phyloP scores from a whole-genome alignment of 2,329 filamentous ascomycete genomes.

The Coniochaeta sp. region DNA sequence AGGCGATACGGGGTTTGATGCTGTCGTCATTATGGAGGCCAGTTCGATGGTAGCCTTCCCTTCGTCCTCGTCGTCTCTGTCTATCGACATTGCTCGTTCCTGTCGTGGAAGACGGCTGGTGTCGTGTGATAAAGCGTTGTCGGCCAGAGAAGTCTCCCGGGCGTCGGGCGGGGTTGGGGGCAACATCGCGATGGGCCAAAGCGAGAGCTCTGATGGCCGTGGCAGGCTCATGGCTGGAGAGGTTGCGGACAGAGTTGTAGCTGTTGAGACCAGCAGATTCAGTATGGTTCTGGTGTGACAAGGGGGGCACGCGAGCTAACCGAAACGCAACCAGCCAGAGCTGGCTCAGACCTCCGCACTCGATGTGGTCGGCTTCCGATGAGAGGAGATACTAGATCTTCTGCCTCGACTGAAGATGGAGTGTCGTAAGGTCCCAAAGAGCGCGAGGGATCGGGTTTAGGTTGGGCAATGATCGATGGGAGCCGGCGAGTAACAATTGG shows the following conservation, averaged over 20 bases:
- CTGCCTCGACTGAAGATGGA: no score
- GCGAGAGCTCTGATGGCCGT: not conserved
- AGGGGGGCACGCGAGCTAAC: not conserved
- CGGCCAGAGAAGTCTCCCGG: slow-evolving; percentile 14
- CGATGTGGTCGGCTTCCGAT: no score
- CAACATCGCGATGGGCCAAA: slow-evolving; percentile 13
- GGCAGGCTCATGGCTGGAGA: not conserved
- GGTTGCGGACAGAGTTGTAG: not conserved
- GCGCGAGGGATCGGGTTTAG: not conserved
- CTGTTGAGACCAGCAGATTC: not conserved
- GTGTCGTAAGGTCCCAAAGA: not conserved
- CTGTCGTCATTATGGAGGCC: slow-evolving; percentile 36
- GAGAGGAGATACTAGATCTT: no score
- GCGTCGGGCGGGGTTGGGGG: slow-evolving; percentile 11
- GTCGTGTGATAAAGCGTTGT: slow-evolving; percentile 18
- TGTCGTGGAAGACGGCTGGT: slow-evolving; percentile 16
- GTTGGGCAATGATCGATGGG: not conserved
- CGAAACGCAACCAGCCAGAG: not conserved
- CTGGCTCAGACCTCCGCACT: not conserved
- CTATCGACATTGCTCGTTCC: slow-evolving; percentile 17
- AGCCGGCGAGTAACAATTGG: not conserved
- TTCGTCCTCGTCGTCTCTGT: slow-evolving; percentile 22
- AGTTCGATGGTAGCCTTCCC: slow-evolving; percentile 33
- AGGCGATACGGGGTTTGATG: slow-evolving; percentile 49
- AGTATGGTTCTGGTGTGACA: not conserved